Base-by-base conservation (phyloP, 1,284 basidiomycete genomes). In the Fomitiporia mediterranea region DNA sequence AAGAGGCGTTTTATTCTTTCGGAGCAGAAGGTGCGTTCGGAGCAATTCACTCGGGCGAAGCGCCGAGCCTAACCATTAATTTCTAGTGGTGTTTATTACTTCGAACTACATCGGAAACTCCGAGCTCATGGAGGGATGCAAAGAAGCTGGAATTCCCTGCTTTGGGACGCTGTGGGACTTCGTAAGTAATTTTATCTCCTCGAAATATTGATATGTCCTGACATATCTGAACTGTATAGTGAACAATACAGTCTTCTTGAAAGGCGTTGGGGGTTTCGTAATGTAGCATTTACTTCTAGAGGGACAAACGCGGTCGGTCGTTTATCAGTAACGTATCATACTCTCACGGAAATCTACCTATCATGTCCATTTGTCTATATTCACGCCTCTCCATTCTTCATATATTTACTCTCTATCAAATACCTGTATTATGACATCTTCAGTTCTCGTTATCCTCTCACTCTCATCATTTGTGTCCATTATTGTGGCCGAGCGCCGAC, bases 71-170 rank as follows among this genome's bases (percentile, higher is more conserved):
- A 49, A 38, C 46, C 53, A 52, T 52, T 34, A 19, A 30, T 32
- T 39, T 21, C 32, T 62, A 85, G 86, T 89, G 49, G 82, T 89
- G 15, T 86, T 89, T 68, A 86, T 89, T 67, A 89, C 86, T 15
- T 88, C 86, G 17, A 89, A 89, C 68, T 84, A 79, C 63, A 74
- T 79, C 35, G 86, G 86, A 37, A 88, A 89, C 68, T 72, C 76
- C 4, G 85, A 88, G 67, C 84, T 89, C 61, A 86, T 86, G 78
- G 72, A 84, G 68, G 86, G 86, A n/a, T 89, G 86, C 72, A 87
- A 86, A 67, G 78, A 82, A 64, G 78, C 78, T 53, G 82, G 82
- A 25, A 86, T 87, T 65, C 84, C 83, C 44, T 79, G 80, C 52
- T 86, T 88, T 63, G 86, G 83, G 53, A 85, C 84, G 19, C 73